These are phyloP conservation scores for Sclerotinia glacialis DNA, from an alignment of 2,329 filamentous ascomycete species.

Conservation along the genomic window DNA sequence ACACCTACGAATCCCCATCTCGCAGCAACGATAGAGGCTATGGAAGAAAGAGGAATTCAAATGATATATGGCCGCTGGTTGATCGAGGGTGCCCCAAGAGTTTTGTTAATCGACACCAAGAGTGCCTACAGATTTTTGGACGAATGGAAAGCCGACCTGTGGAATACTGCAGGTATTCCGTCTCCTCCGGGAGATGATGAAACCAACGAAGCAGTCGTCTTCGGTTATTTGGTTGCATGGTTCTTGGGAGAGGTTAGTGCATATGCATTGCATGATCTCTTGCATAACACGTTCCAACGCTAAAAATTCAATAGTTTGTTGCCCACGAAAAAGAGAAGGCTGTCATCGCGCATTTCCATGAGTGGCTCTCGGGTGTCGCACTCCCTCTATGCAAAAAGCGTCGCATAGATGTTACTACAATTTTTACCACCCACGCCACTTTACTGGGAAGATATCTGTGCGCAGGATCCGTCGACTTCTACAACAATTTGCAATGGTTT, in stretches of 20 bases:
- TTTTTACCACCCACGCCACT: constrained; percentile 97
- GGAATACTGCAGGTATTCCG: constrained; percentile 91
- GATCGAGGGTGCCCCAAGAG: constrained; percentile 91
- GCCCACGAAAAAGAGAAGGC: constrained; percentile 88
- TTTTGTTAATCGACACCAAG: constrained; percentile 91
- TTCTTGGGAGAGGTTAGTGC: constrained; percentile 85
- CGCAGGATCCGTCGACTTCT: constrained; percentile 96
- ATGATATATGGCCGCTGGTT: constrained; percentile 95
- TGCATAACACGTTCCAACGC: not conserved
- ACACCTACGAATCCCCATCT: constrained; percentile 79
- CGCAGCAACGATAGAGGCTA: constrained; percentile 79
- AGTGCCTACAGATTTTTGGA: constrained; percentile 87
- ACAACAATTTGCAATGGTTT: constrained; percentile 97
- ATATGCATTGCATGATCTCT: not conserved
- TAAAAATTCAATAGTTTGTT: constrained; percentile 64
- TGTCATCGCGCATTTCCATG: constrained; percentile 97
- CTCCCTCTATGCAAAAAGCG: constrained; percentile 89
- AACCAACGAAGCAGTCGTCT: constrained; percentile 96
- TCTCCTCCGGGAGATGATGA: constrained; percentile 87
- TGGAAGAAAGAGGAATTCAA: constrained; percentile 87
- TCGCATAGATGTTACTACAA: constrained; percentile 93
- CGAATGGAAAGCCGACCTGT: constrained; percentile 96
- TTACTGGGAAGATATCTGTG: constrained; percentile 94
- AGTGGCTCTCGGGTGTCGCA: constrained; percentile 94
- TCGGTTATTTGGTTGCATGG: constrained; percentile 96